phyloP scores from a whole-genome alignment of 2,329 filamentous ascomycete genomes.

The Zymoseptoria crescenta region DNA sequence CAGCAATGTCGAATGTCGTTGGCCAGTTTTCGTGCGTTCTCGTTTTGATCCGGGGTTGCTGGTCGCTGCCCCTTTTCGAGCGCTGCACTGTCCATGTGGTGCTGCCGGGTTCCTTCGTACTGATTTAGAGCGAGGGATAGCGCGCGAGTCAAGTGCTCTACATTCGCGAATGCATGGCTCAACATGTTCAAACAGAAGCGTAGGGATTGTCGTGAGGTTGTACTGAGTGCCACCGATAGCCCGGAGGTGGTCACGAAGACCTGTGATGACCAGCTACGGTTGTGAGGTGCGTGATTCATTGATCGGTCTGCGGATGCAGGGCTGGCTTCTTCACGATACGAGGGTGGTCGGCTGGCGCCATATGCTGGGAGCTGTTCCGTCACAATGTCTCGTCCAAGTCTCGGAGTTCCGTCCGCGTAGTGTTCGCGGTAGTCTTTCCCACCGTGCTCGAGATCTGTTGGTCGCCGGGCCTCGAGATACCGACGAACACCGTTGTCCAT shows the following conservation, averaged over 20 bases:
- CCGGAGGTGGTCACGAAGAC: constrained; percentile 80
- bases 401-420: constrained; percentile 50
- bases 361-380: constrained; percentile 76
- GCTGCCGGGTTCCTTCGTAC: constrained; percentile 55
- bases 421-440: constrained; percentile 36
- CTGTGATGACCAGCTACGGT: constrained; percentile 58
- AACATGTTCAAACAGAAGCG: constrained; percentile 79
- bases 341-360: constrained; percentile 55
- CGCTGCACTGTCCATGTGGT: constrained; percentile 40
- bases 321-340: constrained; percentile 29
- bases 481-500: constrained; percentile 81
- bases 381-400: constrained; percentile 45
- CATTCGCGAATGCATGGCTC: constrained; percentile 71
- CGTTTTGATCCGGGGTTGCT: constrained; percentile 28
- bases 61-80: constrained; percentile 24
- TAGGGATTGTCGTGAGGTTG: constrained; percentile 74
- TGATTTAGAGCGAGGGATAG: constrained; percentile 71
- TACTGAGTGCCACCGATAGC: constrained; percentile 82
- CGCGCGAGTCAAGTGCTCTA: constrained; percentile 65
- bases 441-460: constrained; percentile 42
- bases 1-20: constrained; percentile 64
- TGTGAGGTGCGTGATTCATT: constrained; percentile 31
- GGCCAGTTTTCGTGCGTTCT: constrained; percentile 52
- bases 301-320: constrained; percentile 22
- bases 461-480: constrained; percentile 58